These are phyloP conservation scores for Serendipita sp. DNA, from an alignment of 768 basidiomycete species.

Conservation along the genomic window DNA sequence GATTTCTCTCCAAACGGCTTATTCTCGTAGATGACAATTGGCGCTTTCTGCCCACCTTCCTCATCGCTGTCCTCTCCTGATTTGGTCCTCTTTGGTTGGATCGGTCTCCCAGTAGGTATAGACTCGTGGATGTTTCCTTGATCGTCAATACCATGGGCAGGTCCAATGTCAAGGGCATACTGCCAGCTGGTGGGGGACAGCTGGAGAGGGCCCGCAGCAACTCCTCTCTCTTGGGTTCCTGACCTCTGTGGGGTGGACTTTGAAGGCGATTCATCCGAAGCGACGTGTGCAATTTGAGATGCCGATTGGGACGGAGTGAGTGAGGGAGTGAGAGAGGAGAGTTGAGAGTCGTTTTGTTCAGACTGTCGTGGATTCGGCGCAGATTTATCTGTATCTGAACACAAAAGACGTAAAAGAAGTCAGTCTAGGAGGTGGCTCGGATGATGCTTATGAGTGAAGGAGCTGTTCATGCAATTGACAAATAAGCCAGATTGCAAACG, in stretches of 20 bases:
- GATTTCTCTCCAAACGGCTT: slow-evolving; percentile 2
- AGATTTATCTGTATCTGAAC: neutral
- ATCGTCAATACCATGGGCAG: slow-evolving; percentile 35
- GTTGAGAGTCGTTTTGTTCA: slow-evolving; percentile 27
- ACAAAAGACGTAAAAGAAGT: no score
- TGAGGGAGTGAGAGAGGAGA: slow-evolving; percentile 47
- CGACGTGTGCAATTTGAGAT: slow-evolving; percentile 31
- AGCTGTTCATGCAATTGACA: slow-evolving; percentile 5
- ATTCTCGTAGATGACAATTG: neutral
- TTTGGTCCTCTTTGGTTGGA: neutral
- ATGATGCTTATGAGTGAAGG: neutral
- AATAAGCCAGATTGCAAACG: neutral
- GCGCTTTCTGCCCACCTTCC: neutral
- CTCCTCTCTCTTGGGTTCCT: no score
- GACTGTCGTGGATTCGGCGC: slow-evolving; percentile 11
- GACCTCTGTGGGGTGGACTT: neutral
- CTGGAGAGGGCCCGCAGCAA: no score
- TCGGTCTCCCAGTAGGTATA: neutral
- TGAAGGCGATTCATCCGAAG: neutral
- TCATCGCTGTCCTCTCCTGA: neutral
- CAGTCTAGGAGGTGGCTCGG: no score
- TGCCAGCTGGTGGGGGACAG: no score
- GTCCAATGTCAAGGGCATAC: slow-evolving; percentile 25
- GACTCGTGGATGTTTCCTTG: slow-evolving; percentile 3
- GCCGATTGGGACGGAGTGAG: slow-evolving; percentile 63